Evolutionary conservation across 2,329 filamentous ascomycete genomes (phyloP), one percentile per base, ranked within the genome.

Genomic region (Curvularia lunata): DNA sequence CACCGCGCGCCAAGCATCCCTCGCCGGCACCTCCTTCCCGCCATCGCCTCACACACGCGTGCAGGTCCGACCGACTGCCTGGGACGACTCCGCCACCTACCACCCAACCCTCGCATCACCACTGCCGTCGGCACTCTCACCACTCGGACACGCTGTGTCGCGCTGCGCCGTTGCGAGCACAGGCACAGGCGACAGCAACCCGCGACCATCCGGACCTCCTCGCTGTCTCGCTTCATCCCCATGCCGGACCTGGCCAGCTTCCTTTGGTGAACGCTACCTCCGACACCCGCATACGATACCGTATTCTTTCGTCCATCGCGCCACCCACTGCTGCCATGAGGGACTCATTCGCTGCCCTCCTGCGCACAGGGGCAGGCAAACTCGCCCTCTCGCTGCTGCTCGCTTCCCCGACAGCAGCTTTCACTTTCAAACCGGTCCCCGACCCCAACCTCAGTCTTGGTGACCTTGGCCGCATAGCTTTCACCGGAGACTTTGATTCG

Each of bases 401-500:
- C 52, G 63, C 72, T 13, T 70, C 71, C 16, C 50, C 48, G 21
- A 54, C 72, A 5, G 53, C 48, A 60, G 78, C 78, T 18, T 66
- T 76, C 58, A 83, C 80, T 28, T 89, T 91, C 75, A 85, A 81
- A 45, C 76, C 85, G 13, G 83, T 86, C 38, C 86, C 91, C 3
- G 81, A 86, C 13, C 82, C 90, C 55, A 88, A 93, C 70, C 85
- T 99, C 73, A 90, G 96, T 73, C 84, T 97, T 58, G 85, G 84
- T 27, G 81, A 87, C 56, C 82, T 99, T 34, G 95, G 95, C 56
- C 87, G 90, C 68, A 88, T 97, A 65, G 92, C 91, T 53, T 84
- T 99, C 58, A 90, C 88, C 1, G 95, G 95, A 68, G 89, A 97
- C 78, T 99, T 97, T 75, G 87, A 91, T 70, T 91, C 92, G 53